Evolutionary conservation across 345 rosid genomes (phyloP), one percentile per base, ranked within the genome.

Genomic region (Murraya paniculata): DNA sequence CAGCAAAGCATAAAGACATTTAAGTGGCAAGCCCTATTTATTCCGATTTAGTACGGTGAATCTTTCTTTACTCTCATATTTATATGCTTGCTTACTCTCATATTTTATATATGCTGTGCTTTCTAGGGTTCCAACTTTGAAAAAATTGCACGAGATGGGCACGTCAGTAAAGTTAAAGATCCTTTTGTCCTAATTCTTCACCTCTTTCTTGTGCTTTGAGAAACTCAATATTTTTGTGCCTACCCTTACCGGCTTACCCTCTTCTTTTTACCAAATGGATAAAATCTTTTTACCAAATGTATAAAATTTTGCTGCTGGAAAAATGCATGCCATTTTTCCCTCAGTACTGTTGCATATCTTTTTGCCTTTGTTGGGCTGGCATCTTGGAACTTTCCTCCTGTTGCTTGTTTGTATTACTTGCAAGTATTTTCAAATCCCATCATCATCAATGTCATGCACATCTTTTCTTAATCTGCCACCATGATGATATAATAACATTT

Each of bases 11-110:
- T 74, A 76, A 74, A 60, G 64, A 65, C 33, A 24, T 7, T 11
- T 31, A 50, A 76, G 55, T 66, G 38, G 81, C 79, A 77, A 76
- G 67, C 56, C 79, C 77, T 73, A 65, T 50, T 77, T 74, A 80
- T 77, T 85, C 81, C 81, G 73, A 58, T 48, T 27, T 71, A 48
- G 62, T 69, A 69, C 53, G 9, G n/a, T 9, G 28, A 19, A 22
- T 69, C 56, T 25, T 10, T n/a, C 50, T n/a, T 18, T 35, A 9
- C 7, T 36, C 48, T 2, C 24, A 11, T 10, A 22, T 9, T n/a
- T n/a, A n/a, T n/a, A n/a, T n/a, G n/a, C n/a, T n/a, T n/a, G n/a
- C n/a, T 18, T 35, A 9, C 7, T 36, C 48, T 2, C 24, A 11
- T 10, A 22, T 45, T 22, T 9, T 35, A 48, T 24, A 3, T 22